These are phyloP conservation scores for Cladophialophora immunda DNA, from an alignment of 2,329 filamentous ascomycete genomes.

Conservation along the genomic window DNA sequence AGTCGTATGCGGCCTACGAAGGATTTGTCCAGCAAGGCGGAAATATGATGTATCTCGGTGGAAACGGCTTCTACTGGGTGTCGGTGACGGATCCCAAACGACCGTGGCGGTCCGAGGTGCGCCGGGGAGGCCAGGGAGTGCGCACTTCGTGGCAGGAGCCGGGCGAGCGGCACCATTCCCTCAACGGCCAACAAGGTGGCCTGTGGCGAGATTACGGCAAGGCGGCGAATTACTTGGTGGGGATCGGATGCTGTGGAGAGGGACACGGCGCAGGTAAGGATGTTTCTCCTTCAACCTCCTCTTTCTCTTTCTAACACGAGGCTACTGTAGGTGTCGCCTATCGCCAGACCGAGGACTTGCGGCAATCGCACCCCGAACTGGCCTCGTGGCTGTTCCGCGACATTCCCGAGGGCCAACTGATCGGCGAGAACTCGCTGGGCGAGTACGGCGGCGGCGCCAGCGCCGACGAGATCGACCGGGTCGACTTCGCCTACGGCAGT, in stretches of 20 bases:
- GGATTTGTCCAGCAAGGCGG: slow-evolving; percentile 45
- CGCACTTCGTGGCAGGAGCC: slow-evolving; percentile 43
- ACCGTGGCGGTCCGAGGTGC: slow-evolving; percentile 46
- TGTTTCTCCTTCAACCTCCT: too few relatives aligned
- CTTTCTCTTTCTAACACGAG: slow-evolving; percentile 18
- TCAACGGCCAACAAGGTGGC: slow-evolving; percentile 46
- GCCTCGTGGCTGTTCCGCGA: slow-evolving; percentile 36
- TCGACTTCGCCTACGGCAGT: slow-evolving; percentile 45
- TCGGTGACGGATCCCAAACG: background rate
- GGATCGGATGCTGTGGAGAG: slow-evolving; percentile 44
- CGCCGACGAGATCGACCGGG: slow-evolving; percentile 49
- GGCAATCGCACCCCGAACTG: slow-evolving; percentile 24
- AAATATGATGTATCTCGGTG: slow-evolving; percentile 49
- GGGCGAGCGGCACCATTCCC: slow-evolving; percentile 43
- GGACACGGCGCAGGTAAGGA: slow-evolving; percentile 29
- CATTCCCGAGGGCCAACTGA: slow-evolving; percentile 33
- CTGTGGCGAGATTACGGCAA: slow-evolving; percentile 47
- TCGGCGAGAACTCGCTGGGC: slow-evolving; percentile 32
- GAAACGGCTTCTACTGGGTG: slow-evolving; percentile 49
- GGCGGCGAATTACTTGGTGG: slow-evolving; percentile 44
- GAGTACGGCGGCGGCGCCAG: slow-evolving; percentile 46
- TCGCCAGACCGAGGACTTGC: slow-evolving; percentile 28
- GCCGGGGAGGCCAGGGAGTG: slow-evolving; percentile 45
- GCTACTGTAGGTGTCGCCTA: slow-evolving; percentile 44
- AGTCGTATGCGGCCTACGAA: slow-evolving; percentile 43